Conservation (phyloP, 129 eudicot species). For the Ambrosia trifida region DNA sequence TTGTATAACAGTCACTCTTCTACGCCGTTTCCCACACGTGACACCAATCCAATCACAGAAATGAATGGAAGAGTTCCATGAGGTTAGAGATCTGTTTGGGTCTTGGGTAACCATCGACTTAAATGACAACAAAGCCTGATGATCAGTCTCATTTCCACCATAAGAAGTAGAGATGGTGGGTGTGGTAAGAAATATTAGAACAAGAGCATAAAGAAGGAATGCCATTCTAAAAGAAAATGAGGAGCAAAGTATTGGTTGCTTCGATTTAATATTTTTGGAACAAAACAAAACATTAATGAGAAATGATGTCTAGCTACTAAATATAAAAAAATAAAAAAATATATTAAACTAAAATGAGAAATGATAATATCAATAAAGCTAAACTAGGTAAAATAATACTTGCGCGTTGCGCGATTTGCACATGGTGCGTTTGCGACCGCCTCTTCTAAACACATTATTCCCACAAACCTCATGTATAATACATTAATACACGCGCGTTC, state of each 20-base stretch:
- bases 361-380: no score
- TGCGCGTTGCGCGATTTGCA: no score
- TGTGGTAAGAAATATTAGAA: background rate
- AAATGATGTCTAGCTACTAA: no score
- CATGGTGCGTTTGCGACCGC: no score
- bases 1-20: background rate
- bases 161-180: background rate
- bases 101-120: slow-evolving; percentile 2
- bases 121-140: background rate
- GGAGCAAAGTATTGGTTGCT: background rate
- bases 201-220: background rate
- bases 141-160: slow-evolving; percentile 6
- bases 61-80: slow-evolving; percentile 25
- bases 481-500: no score
- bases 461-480: no score
- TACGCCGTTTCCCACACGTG: background rate
- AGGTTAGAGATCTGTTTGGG: background rate
- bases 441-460: no score
- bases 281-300: no score
- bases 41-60: slow-evolving; percentile 26
- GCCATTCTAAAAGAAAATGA: background rate
- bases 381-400: no score
- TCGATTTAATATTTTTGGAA: no score
- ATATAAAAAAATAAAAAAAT: no score
- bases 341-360: no score